phyloP scores from a whole-genome alignment of 768 basidiomycete genomes.

The Solioccasus polychromus region DNA sequence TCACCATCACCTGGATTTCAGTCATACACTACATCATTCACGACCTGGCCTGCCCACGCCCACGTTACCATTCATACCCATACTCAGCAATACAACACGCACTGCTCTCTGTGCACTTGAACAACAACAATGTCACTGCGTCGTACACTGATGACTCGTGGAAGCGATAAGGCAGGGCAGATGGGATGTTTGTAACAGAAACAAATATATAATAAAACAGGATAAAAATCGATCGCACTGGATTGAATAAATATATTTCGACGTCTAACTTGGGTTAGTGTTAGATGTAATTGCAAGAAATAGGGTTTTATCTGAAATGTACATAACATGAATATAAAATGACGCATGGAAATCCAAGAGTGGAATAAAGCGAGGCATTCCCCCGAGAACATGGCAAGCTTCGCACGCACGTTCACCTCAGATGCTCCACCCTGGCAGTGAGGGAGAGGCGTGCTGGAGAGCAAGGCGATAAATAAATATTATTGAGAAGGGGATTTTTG shows the following conservation, averaged over 20 bases:
- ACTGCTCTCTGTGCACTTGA: not conserved
- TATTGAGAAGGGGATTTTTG: no score
- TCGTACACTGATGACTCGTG: no score
- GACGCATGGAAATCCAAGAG: slow-evolving; percentile 9
- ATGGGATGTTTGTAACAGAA: no score
- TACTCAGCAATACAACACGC: slow-evolving; percentile 1
- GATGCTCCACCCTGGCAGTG: slow-evolving; percentile 20
- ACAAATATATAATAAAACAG: no score
- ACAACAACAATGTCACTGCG: not conserved
- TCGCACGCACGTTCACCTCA: slow-evolving; percentile 26
- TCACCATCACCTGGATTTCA: slow-evolving; percentile 5
- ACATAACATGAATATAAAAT: slow-evolving; percentile 2
- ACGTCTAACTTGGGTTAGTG: no score
- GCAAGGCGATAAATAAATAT: no score
- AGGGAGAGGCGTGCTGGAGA: slow-evolving; percentile 14
- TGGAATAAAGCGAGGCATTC: slow-evolving; percentile 10
- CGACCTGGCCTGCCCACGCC: slow-evolving; percentile 5
- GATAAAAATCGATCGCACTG: no score
- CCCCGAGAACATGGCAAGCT: slow-evolving; percentile 16
- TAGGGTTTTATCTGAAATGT: no score
- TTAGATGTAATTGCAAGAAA: no score
- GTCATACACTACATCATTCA: slow-evolving; percentile 8
- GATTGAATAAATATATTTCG: no score
- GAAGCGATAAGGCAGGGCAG: no score
- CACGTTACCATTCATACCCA: slow-evolving; percentile 1